phyloP scores from a whole-genome alignment of 208 protist species.

The Trypanosoma caninum region DNA sequence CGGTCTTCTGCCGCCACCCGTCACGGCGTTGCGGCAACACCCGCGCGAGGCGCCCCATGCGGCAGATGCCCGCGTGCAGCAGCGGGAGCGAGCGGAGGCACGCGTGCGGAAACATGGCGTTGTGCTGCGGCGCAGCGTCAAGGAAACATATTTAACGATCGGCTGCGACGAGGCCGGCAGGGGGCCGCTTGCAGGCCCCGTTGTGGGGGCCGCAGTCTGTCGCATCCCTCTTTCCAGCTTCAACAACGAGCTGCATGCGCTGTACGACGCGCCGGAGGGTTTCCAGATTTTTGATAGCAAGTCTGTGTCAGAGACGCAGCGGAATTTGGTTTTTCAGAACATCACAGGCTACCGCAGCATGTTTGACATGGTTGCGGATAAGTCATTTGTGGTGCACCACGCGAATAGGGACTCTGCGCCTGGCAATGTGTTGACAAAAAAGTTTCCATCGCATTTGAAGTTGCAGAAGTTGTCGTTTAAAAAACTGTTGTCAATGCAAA shows the following conservation, averaged over 20 bases:
- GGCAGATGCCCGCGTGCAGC: conserved; percentile 33
- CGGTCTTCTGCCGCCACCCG: conserved; percentile 57
- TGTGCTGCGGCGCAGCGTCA: conserved; percentile 72
- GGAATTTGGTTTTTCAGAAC: conserved; percentile 75
- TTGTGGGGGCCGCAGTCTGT: conserved; percentile 84
- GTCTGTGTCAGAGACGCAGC: conserved; percentile 67
- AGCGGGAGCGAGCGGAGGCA: conserved; percentile 51
- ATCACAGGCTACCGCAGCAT: conserved; percentile 78
- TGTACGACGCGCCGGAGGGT: conserved; percentile 76
- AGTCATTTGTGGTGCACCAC: conserved; percentile 80
- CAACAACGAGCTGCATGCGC: conserved; percentile 72
- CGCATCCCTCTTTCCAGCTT: conserved; percentile 84
- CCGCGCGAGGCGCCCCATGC: conserved; percentile 28
- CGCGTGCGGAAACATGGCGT: conserved; percentile 70
- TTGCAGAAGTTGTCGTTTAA: conserved; percentile 77
- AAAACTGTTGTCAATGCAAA: conserved; percentile 84
- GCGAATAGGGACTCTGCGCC: conserved; percentile 55
- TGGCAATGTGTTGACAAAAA: conserved; percentile 33
- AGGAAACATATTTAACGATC: conserved; percentile 83
- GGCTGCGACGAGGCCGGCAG: conserved; percentile 89
- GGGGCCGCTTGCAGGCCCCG: conserved; percentile 84
- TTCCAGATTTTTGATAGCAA: conserved; percentile 91
- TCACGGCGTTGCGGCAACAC: conserved; percentile 10
- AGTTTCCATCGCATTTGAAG: conserved; percentile 51
- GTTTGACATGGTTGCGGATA: conserved; percentile 58